Evolutionary conservation across 192 early-diverging fungal species (phyloP).

Genomic region (Spizellomyces punctatus): DNA sequence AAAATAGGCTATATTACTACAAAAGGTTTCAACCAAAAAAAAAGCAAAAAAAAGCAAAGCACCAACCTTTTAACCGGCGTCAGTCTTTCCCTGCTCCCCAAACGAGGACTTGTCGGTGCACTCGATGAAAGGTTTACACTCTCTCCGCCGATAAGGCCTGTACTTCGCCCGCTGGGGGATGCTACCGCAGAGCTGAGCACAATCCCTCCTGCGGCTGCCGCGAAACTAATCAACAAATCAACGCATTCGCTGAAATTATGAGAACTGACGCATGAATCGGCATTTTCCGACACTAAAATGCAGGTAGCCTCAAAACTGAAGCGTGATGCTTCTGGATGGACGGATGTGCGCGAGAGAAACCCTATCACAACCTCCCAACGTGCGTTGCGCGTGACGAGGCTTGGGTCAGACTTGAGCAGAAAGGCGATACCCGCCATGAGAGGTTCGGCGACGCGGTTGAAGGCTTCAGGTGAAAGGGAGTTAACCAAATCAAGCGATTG

Average conservation of each 20-base stretch:
- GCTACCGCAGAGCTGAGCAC: too few relatives aligned
- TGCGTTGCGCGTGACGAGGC: conserved; percentile 32
- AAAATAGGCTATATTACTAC: too few relatives aligned
- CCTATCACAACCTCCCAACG: conserved; percentile 56
- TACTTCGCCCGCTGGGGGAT: too few relatives aligned
- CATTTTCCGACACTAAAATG: conserved; percentile 55
- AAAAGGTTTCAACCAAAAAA: too few relatives aligned
- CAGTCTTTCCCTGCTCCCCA: too few relatives aligned
- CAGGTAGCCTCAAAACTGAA: conserved; percentile 66
- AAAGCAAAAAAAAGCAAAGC: too few relatives aligned
- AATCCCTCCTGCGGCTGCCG: too few relatives aligned
- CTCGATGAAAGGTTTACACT: too few relatives aligned
- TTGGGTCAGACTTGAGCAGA: conserved; percentile 62
- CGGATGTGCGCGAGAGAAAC: conserved; percentile 57
- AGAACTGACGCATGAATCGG: conserved; percentile 40
- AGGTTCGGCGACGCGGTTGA: conserved; percentile 71
- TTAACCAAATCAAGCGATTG: conserved; percentile 52
- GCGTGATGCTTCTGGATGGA: conserved; percentile 62
- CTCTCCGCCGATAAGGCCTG: too few relatives aligned
- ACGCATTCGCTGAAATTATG: conserved; percentile 79
- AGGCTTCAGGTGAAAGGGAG: conserved; percentile 58
- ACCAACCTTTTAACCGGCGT: too few relatives aligned
- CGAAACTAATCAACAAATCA: conserved; percentile 58
- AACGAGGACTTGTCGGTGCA: too few relatives aligned
- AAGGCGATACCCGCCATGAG: conserved; percentile 75